Base-by-base conservation (phyloP, 306 rosid genomes). In the Cucurbita argyrosperma region DNA sequence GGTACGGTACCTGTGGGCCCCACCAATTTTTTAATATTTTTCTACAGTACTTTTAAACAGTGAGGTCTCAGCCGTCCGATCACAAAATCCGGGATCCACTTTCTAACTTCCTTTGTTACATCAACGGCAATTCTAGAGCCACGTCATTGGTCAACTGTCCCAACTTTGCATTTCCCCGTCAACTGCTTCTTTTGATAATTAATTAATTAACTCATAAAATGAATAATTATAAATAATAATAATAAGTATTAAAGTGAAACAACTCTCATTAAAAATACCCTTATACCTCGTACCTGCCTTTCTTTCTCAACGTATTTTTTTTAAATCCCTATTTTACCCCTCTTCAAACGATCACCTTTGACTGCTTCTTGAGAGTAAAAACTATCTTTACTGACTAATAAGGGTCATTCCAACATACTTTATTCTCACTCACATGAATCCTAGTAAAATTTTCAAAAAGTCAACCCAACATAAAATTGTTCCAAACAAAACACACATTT, bases 1-100 rank as follows among this genome's bases (percentile, higher is more conserved):
- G 76, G 52, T 67, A 65, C 60, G 19, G 82, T 76, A 51, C 16
- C 0, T 4, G 62, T 74, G 76, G 82, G 81, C n/a, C 83, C 80
- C 60, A 11, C 18, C 3, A 26, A 12, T 45, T 42, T 55, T 14
- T 19, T 58, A 3, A 30, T 30, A 26, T 30, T 30, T 30, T 30
- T 30, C 35, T 30, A 19, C 16, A 11, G 45, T 40, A 35, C 55
- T 52, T 35, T 42, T 9, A 47, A 35, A 21, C 7, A 12, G 5
- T 30, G 19, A 18, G 47, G 8, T 46, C 37, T 55, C 11, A 21
- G 55, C 80, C 85, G 64, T 74, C 15, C 4, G 74, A 76, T 78
- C 16, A 13, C 8, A 7, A 46, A 14, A 23, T 0, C 5, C 12
- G 52, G 77, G 81, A 52, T 63, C 70, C 63, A 55, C 62, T 0